Evolutionary conservation across 805 yeast genomes (phyloP), one percentile per base, ranked within the genome.

Genomic region (Alloascoidea africana): DNA sequence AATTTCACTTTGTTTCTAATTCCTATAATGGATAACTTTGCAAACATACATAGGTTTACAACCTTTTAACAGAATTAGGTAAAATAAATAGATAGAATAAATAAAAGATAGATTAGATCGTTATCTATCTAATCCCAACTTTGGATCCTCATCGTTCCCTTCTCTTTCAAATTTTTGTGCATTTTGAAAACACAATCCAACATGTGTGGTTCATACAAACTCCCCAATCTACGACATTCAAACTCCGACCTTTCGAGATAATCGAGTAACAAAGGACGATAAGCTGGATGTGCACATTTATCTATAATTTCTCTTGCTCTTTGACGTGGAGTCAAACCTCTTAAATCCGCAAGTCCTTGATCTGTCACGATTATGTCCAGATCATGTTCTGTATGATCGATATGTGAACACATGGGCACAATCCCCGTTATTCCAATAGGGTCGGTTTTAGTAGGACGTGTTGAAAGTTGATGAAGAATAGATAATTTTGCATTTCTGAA

Each of bases 311-410:
- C 75, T 41, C 70, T 59, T n/a, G 86, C 85, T 61, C 93, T 73
- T 59, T 80, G 87, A 58, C 71, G 77, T 57, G 93, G 93, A 17
- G 86, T 65, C 51, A 80, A 58, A 35, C 93, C 93, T 70, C 93
- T 75, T 49, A 82, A 61, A 58, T 82, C 93, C 36, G 93, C 91
- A 45, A 82, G 67, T 54, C 93, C 93, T 51, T 68, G 80, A 48
- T 82, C 91, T 14, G 93, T 82, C 38, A 82, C 93, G 42, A 79
- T 58, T 32, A 81, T 62, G 52, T 82, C 93, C 52, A 82, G 65
- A 52, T 82, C 93, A 52, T 81, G 93, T 58, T 82, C 93, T 17
- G 93, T 82, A 52, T 82, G 93, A 53, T 82, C 93, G 43, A 82
- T 68, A 50, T 82, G 93, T 11, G 91, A 70, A 6, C 79, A 81